Evolutionary conservation across 139 green algal species (phyloP).

Genomic region (Coccomyxa sp.): DNA sequence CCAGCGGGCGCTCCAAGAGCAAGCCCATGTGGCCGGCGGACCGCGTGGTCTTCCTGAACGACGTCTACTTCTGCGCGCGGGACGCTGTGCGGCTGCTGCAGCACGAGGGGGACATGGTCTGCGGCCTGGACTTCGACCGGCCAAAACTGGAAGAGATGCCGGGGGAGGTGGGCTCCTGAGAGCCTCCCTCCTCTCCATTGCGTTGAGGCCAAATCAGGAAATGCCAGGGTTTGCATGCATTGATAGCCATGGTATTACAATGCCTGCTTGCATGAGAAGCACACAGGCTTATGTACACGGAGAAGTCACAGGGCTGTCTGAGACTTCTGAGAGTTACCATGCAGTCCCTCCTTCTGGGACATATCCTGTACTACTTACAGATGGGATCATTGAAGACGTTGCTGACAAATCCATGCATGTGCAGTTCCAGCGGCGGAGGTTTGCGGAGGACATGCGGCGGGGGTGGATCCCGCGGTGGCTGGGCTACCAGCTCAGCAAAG

Average conservation of each 20-base stretch:
- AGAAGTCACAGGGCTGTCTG: too few species aligned
- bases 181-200: too few species aligned
- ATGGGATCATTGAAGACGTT: too few species aligned
- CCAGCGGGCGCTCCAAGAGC: neutral
- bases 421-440: neutral
- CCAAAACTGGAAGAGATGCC: neutral
- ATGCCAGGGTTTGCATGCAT: too few species aligned
- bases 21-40: constrained; percentile 1
- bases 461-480: neutral
- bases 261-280: too few species aligned
- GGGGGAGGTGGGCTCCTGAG: neutral
- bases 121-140: constrained; percentile 48
- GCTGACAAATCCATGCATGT: too few species aligned
- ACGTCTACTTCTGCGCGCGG: constrained; percentile 54
- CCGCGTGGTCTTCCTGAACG: constrained; percentile 55
- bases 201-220: too few species aligned
- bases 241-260: too few species aligned
- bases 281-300: too few species aligned
- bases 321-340: too few species aligned
- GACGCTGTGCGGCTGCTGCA: constrained; percentile 33
- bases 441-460: neutral
- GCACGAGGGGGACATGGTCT: constrained; percentile 41
- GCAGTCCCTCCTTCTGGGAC: too few species aligned
- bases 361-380: too few species aligned
- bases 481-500: neutral